phyloP scores from a whole-genome alignment of 495 filamentous ascomycete genomes.

The Recurvomyces mirabilis region DNA sequence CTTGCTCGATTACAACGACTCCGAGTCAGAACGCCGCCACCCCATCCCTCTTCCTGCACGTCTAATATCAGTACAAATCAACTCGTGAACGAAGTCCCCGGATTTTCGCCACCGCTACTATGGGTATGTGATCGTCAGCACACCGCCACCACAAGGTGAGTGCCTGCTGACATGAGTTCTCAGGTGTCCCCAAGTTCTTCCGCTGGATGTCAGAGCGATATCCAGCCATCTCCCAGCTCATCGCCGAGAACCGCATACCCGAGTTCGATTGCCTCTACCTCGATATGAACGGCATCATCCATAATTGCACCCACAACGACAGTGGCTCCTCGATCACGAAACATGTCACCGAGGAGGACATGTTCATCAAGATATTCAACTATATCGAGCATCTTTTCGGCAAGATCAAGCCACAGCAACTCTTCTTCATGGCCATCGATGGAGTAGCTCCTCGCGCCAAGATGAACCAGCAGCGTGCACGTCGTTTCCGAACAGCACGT shows the following conservation, averaged over 20 bases:
- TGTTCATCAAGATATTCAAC: slow-evolving; percentile 99
- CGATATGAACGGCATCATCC: slow-evolving; percentile 99
- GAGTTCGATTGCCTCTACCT: slow-evolving; percentile 98
- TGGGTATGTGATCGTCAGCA: slow-evolving; percentile 14
- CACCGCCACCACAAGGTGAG: neutral
- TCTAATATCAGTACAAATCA: too few species aligned
- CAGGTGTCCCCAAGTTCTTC: slow-evolving; percentile 94
- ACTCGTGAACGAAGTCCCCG: too few species aligned
- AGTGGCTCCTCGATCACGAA: slow-evolving; percentile 70
- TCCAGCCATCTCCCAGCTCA: slow-evolving; percentile 95
- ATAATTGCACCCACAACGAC: slow-evolving; percentile 98
- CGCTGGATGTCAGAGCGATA: slow-evolving; percentile 98
- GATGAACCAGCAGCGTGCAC: slow-evolving; percentile 98
- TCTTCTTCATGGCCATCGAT: slow-evolving; percentile 99
- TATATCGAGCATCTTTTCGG: slow-evolving; percentile 98
- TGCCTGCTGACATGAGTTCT: slow-evolving; percentile 22
- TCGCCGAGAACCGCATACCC: slow-evolving; percentile 97
- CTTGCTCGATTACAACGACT: slow-evolving; percentile 23
- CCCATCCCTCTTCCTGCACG: slow-evolving; percentile 6
- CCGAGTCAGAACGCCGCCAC: slow-evolving; percentile 20
- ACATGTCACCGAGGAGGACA: slow-evolving; percentile 91
- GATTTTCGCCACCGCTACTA: slow-evolving; percentile 11
- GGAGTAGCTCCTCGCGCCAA: slow-evolving; percentile 96
- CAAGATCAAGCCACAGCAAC: slow-evolving; percentile 94
- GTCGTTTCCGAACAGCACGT: slow-evolving; percentile 87